Evolutionary conservation across 805 yeast species (phyloP), one percentile per base, ranked within the genome.

Genomic region (Saturnispora mendoncae): DNA sequence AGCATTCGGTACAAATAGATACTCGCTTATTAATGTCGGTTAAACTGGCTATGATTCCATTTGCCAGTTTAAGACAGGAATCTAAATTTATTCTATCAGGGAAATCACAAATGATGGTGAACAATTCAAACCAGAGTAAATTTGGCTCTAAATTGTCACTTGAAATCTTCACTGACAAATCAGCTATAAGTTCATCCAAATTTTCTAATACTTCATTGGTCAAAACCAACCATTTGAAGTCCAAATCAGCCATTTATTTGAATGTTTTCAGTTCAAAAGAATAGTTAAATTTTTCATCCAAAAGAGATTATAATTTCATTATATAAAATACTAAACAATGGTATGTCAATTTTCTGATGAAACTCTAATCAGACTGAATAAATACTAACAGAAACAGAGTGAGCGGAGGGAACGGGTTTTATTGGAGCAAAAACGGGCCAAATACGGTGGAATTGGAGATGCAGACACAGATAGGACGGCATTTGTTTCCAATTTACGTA

Each of bases 361-460:
- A 9, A 19, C 4, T 20, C 19, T 6, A 23, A 23, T 23, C 6
- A 23, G 26, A 10, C 9, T 8, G 15, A 20, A 18, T 4, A 6
- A 14, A 19, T 39, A 39, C 42, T 39, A 39, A 39, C 33, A 20
- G 13, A 14, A 19, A 5, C 20, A 72, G 86, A 79, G 85, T 4
- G 87, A 81, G 50, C 76, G 74, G 58, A 65, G 81, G 47, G 83
- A 78, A 33, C 68, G 68, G 46, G 80, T 74, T 51, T 65, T 67
- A 36, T 78, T 67, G 53, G 76, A 74, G 36, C 71, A 66, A 25
- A 64, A 76, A 39, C 78, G 77, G 51, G 54, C 75, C 33, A 76
- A 80, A 52, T 77, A 82, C 54, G 65, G 80, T 18, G 95, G 94
- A 2, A 58, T 88, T 1, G 96, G 96, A 0, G 70, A 76, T 53